These are phyloP conservation scores for Isatis lusitanica DNA, from an alignment of 441 rosid genomes.

Conservation along the genomic window DNA sequence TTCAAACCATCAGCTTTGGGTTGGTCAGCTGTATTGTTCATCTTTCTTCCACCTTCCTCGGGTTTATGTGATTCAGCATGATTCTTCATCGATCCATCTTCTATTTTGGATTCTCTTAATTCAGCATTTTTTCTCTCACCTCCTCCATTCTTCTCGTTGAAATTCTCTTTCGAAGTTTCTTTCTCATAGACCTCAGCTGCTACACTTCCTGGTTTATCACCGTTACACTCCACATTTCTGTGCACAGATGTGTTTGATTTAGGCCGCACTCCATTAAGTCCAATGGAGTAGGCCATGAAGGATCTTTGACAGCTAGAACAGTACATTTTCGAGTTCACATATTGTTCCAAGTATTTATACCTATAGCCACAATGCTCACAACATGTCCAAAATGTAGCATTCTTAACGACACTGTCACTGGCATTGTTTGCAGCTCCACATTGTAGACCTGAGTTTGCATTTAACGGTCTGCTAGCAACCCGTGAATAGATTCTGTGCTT, in stretches of 20 bases:
- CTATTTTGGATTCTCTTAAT: neutral
- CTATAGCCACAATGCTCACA: conserved; percentile 50
- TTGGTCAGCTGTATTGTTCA: neutral
- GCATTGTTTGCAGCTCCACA: conserved; percentile 34
- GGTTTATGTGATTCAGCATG: neutral
- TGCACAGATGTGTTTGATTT: conserved; percentile 26
- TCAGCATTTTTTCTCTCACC: conserved; percentile 29
- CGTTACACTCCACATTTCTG: conserved; percentile 8
- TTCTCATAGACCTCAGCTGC: conserved; percentile 31
- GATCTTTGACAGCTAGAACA: conserved; percentile 47
- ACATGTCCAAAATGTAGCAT: conserved; percentile 49
- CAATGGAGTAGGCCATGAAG: conserved; percentile 45
- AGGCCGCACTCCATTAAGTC: conserved; percentile 21
- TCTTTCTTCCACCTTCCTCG: neutral
- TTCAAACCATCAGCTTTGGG: conserved; percentile 19
- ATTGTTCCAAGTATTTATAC: conserved; percentile 35
- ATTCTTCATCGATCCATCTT: neutral
- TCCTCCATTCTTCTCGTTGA: conserved; percentile 15
- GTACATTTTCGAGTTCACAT: conserved; percentile 34
- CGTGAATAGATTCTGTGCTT: conserved; percentile 39
- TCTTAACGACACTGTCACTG: conserved; percentile 14
- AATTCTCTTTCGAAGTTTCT: conserved; percentile 29
- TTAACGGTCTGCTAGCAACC: conserved; percentile 16
- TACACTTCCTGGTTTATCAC: conserved; percentile 14
- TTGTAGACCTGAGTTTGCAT: conserved; percentile 36